These are phyloP conservation scores for Pythium chondricola DNA, from an alignment of 352 stramenopile species.

Conservation along the genomic window DNA sequence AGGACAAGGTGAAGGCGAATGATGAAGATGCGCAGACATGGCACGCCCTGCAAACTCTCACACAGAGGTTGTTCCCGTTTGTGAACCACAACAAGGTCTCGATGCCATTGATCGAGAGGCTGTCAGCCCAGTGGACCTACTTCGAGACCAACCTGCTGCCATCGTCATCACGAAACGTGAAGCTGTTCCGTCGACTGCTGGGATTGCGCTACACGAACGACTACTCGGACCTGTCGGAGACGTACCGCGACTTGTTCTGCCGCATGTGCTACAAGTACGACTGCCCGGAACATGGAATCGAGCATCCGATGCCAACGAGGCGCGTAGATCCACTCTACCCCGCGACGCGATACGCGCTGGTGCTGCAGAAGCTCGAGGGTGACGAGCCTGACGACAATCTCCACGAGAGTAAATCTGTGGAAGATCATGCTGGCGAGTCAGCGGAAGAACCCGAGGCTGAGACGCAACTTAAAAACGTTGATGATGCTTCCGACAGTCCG, in stretches of 20 bases:
- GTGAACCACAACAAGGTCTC: background rate
- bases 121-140: conserved; percentile 45
- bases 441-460: too few relatives aligned
- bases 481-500: background rate
- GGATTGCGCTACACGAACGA: conserved; percentile 44
- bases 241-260: conserved; percentile 90
- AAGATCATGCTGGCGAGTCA: too few relatives aligned
- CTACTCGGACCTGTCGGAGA: conserved; percentile 76
- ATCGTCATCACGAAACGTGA: background rate
- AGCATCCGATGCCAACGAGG: conserved; percentile 54
- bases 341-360: conserved; percentile 31
- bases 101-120: conserved; percentile 27
- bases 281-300: conserved; percentile 86
- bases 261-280: conserved; percentile 91
- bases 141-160: conserved; percentile 60
- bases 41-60: conserved; percentile 29
- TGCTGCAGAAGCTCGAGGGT: background rate
- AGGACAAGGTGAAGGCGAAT: background rate
- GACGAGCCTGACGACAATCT: background rate
- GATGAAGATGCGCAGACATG: conserved; percentile 9
- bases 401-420: background rate
- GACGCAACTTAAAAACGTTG: too few relatives aligned
- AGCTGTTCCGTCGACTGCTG: conserved; percentile 23
- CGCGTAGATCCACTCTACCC: conserved; percentile 65
- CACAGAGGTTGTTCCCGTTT: conserved; percentile 21